phyloP scores from a whole-genome alignment of 1,139 yeast species.

The Pichia sp. region DNA sequence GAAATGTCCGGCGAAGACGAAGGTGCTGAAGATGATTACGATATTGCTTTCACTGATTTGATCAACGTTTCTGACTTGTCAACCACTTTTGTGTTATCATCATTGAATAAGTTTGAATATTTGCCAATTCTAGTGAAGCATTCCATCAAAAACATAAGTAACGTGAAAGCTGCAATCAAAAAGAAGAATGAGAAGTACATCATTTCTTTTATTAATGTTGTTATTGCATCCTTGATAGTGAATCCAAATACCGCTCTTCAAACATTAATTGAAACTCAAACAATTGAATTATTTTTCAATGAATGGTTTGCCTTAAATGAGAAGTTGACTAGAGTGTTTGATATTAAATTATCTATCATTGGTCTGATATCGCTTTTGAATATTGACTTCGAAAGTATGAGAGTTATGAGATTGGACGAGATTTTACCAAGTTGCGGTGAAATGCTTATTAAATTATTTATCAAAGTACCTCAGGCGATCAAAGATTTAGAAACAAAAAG shows the following conservation, averaged over 20 bases:
- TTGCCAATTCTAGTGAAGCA: conserved; percentile 34
- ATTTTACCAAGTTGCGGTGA: conserved; percentile 36
- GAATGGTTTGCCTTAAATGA: conserved; percentile 59
- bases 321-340: conserved; percentile 64
- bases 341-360: conserved; percentile 64
- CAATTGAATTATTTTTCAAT: conserved; percentile 46
- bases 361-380: conserved; percentile 52
- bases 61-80: conserved; percentile 44
- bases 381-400: conserved; percentile 19
- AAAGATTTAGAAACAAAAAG: conserved; percentile 55
- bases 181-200: conserved; percentile 30
- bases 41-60: conserved; percentile 43
- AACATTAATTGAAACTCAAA: conserved; percentile 39
- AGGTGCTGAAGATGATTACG: conserved; percentile 27
- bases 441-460: conserved; percentile 42
- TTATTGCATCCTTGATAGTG: conserved; percentile 58
- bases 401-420: conserved; percentile 20
- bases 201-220: conserved; percentile 55
- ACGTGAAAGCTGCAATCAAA: conserved; percentile 18
- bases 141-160: conserved; percentile 20
- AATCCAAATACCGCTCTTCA: conserved; percentile 49
- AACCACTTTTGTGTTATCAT: conserved; percentile 44
- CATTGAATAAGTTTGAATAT: conserved; percentile 33
- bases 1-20: conserved; percentile 8
- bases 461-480: conserved; percentile 63